Percentiles rank a stretch among this genome's conserved stretches.
Evolutionary conservation across 169 alveolate species (phyloP).

Genomic region (Eimeria sp.): DNA sequence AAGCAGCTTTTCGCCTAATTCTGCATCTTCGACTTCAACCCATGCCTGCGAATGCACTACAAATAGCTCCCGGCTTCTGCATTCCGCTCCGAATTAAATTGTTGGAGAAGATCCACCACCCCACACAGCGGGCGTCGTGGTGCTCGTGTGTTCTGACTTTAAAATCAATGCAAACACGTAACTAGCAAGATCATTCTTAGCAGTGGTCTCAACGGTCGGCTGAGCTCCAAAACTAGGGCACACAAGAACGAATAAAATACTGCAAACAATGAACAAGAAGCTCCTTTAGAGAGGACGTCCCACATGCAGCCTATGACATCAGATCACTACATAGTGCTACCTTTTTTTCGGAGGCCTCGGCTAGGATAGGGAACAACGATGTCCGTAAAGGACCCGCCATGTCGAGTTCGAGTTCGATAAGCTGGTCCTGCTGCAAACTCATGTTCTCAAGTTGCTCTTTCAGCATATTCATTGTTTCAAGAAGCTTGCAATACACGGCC

Average conservation of each 20-base stretch:
- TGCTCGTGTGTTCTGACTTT: neutral
- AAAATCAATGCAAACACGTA: too few species aligned
- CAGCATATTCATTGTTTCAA: constrained; percentile 34
- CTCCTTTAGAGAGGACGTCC: neutral
- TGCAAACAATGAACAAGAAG: neutral
- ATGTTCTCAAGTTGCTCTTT: constrained; percentile 11
- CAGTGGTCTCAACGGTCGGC: neutral
- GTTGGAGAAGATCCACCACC: neutral
- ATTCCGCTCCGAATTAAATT: neutral
- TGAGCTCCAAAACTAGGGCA: neutral
- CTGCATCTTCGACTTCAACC: constrained; percentile 61
- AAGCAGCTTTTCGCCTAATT: constrained; percentile 55
- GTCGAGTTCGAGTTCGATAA: constrained; percentile 49
- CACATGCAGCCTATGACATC: neutral
- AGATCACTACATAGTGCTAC: neutral
- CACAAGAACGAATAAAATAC: neutral
- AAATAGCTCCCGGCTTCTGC: neutral
- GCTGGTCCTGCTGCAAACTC: constrained; percentile 26
- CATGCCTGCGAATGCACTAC: neutral
- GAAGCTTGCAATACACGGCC: constrained; percentile 70
- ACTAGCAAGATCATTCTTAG: neutral
- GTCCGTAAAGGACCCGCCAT: constrained; percentile 38
- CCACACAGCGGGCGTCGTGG: neutral
- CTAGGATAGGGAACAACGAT: constrained; percentile 17
- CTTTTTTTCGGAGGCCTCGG: constrained; percentile 65